Evolutionary conservation across 805 yeast species (phyloP).

Genomic region (Nakazawaea wickerhamii): DNA sequence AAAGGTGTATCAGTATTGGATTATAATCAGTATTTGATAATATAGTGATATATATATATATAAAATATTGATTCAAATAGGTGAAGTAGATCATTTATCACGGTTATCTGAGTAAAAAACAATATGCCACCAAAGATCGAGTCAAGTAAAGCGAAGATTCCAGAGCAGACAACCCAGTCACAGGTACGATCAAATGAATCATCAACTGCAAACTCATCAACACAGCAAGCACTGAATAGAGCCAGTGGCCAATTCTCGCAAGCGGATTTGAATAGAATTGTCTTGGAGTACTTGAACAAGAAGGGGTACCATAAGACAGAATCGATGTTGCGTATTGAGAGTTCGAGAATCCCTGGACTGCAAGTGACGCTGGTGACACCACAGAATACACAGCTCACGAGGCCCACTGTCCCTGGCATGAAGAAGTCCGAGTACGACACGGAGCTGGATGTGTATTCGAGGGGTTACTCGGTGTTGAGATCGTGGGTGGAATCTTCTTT

Average conservation of each 20-base stretch:
- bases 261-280: slow-evolving; percentile 87
- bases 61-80: too few relatives aligned
- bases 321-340: slow-evolving; percentile 86
- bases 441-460: slow-evolving; percentile 65
- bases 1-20: neutral
- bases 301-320: slow-evolving; percentile 95
- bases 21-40: too few relatives aligned
- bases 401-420: slow-evolving; percentile 28
- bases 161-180: neutral
- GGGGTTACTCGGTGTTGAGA: slow-evolving; percentile 75
- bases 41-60: too few relatives aligned
- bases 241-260: slow-evolving; percentile 53
- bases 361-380: slow-evolving; percentile 47
- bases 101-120: too few relatives aligned
- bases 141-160: neutral
- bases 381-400: slow-evolving; percentile 29
- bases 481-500: slow-evolving; percentile 89
- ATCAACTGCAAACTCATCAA: slow-evolving; percentile 14
- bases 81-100: too few relatives aligned
- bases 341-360: slow-evolving; percentile 54
- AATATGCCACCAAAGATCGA: slow-evolving; percentile 9
- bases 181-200: slow-evolving; percentile 6
- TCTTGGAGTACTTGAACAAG: slow-evolving; percentile 84
- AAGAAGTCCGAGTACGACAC: slow-evolving; percentile 38
- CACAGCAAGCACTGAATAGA: slow-evolving; percentile 10